These are phyloP conservation scores for Amoebophrya sp. DNA, from an alignment of 169 alveolate genomes.

Conservation along the genomic window DNA sequence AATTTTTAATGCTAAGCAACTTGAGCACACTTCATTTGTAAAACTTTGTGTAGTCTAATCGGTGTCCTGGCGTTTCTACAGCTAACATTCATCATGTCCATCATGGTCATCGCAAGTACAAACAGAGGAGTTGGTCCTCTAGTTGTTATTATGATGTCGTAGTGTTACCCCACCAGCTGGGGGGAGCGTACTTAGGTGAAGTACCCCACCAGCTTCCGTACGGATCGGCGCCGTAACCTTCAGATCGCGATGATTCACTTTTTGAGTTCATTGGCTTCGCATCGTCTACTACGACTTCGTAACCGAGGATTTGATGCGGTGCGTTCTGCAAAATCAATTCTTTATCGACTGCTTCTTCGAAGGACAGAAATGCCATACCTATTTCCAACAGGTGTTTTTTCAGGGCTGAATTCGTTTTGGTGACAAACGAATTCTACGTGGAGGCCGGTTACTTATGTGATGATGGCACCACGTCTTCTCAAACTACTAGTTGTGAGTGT, in stretches of 20 bases:
- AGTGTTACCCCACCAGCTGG: no score
- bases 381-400: not conserved
- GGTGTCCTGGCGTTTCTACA: not conserved
- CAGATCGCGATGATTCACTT: not conserved
- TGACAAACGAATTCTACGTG: no score
- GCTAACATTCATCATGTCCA: not conserved
- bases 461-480: no score
- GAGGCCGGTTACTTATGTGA: no score
- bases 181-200: no score
- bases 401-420: no score
- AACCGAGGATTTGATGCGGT: not conserved
- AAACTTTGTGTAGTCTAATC: not conserved
- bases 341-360: not conserved
- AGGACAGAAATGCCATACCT: slow-evolving; percentile 18
- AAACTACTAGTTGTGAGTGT: no score
- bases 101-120: not conserved
- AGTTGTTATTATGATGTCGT: no score
- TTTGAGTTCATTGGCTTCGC: not conserved
- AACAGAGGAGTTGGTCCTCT: no score
- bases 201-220: no score
- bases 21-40: not conserved
- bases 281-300: not conserved
- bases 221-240: not conserved
- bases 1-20: not conserved
- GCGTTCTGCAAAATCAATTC: slow-evolving; percentile 11